Conservation (phyloP, 805 yeast genomes). For the Starmera quercuum region DNA sequence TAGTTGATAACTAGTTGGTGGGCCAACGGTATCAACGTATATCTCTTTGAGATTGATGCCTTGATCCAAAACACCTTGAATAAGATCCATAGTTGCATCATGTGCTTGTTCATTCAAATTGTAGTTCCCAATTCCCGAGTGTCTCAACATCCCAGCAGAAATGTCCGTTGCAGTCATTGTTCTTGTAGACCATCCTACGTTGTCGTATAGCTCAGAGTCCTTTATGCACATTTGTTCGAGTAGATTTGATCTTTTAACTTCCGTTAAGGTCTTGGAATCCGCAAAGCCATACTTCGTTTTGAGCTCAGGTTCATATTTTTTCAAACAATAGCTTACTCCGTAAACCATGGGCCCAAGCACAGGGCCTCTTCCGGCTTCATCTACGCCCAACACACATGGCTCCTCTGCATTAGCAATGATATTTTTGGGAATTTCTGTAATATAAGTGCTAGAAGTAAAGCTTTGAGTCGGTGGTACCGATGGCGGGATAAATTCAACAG, state of each 20-base stretch:
- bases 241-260: conserved; percentile 54
- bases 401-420: conserved; percentile 25
- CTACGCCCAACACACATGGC: conserved; percentile 71
- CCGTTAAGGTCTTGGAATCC: conserved; percentile 85
- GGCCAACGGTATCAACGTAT: conserved; percentile 95
- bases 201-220: conserved; percentile 34
- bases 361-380: conserved; percentile 99
- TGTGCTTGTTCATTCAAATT: conserved; percentile 96
- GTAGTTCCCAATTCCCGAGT: conserved; percentile 36
- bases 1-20: conserved; percentile 75
- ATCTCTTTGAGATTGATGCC: conserved; percentile 65
- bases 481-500: conserved; percentile 26
- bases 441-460: conserved; percentile 39
- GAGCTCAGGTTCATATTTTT: conserved; percentile 35
- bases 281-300: conserved; percentile 73
- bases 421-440: conserved; percentile 39
- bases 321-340: conserved; percentile 73
- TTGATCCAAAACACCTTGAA: conserved; percentile 50
- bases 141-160: conserved; percentile 78
- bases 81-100: conserved; percentile 80
- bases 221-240: conserved; percentile 48
- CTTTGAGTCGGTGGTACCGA: conserved; percentile 24
- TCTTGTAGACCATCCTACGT: conserved; percentile 85
- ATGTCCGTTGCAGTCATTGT: conserved; percentile 84
- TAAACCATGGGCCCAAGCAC: conserved; percentile 98